Conservation (phyloP, 768 basidiomycete species). For the Hirschioporus abietinus region DNA sequence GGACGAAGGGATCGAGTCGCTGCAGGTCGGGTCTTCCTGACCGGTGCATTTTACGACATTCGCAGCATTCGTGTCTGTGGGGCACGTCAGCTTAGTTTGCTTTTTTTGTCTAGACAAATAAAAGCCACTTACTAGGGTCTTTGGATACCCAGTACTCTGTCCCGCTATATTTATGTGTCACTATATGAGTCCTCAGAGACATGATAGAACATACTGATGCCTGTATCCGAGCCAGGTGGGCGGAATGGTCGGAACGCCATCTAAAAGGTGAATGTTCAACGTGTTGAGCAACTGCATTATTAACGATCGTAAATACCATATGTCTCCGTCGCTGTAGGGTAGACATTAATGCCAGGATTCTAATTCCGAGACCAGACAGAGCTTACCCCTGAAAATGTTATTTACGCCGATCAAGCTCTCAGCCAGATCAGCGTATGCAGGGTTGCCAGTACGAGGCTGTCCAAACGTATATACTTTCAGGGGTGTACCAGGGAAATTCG, state of each 20-base stretch:
- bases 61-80: conserved; percentile 22
- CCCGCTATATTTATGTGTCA: conserved; percentile 21
- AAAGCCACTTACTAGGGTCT: conserved; percentile 30
- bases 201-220: conserved; percentile 31
- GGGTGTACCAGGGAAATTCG: conserved; percentile 12
- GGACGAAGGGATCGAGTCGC: conserved; percentile 34
- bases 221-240: conserved; percentile 39
- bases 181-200: conserved; percentile 13
- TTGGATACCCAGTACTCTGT: conserved; percentile 44
- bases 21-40: conserved; percentile 43
- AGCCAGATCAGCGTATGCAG: conserved; percentile 33
- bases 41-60: conserved; percentile 38
- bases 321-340: neutral
- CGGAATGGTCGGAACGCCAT: conserved; percentile 49
- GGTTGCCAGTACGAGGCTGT: conserved; percentile 45
- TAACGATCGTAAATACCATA: neutral
- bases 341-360: neutral
- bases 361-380: neutral
- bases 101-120: neutral
- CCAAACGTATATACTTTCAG: conserved; percentile 41
- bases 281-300: neutral
- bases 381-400: conserved; percentile 38
- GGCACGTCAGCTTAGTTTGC: neutral
- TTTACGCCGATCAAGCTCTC: conserved; percentile 31
- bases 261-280: conserved; percentile 18